These are phyloP conservation scores for Colletotrichum sublineola DNA, from an alignment of 2,329 filamentous ascomycete species.

Conservation along the genomic window DNA sequence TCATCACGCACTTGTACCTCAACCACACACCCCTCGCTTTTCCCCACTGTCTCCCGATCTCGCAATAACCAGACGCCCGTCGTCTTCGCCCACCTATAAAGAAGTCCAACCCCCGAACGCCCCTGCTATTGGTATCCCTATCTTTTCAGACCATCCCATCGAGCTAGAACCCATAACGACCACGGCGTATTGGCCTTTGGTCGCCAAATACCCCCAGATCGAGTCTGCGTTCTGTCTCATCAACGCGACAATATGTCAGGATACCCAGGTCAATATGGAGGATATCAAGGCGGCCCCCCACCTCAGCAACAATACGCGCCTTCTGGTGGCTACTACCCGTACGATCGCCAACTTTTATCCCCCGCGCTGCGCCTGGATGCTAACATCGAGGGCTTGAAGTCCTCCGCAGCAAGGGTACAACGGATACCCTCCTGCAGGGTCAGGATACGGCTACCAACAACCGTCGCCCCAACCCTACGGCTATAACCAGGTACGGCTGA, in stretches of 20 bases:
- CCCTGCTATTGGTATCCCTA: background rate
- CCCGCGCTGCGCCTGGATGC: slow-evolving; percentile 43
- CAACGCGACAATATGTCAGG: slow-evolving; percentile 67
- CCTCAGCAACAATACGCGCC: slow-evolving; percentile 55
- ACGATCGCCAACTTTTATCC: slow-evolving; percentile 52
- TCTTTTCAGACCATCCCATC: slow-evolving; percentile 5
- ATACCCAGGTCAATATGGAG: slow-evolving; percentile 68
- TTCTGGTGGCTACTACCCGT: slow-evolving; percentile 65
- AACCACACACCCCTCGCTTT: slow-evolving; percentile 15
- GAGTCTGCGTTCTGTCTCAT: slow-evolving; percentile 4
- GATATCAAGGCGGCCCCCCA: slow-evolving; percentile 54
- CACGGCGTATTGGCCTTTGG: slow-evolving; percentile 5
- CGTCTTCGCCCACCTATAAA: slow-evolving; percentile 29
- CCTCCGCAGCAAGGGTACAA: slow-evolving; percentile 62
- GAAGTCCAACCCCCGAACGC: slow-evolving; percentile 14
- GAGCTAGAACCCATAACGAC: background rate
- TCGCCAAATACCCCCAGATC: slow-evolving; percentile 2
- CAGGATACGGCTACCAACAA: slow-evolving; percentile 61
- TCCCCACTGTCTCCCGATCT: slow-evolving; percentile 11
- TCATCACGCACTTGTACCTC: slow-evolving; percentile 18
- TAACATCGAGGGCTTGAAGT: slow-evolving; percentile 44
- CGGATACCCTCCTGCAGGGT: slow-evolving; percentile 58
- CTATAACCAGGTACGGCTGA: slow-evolving; percentile 57
- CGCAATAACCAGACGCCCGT: slow-evolving; percentile 8
- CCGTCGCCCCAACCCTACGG: slow-evolving; percentile 63